These are phyloP conservation scores for Solanum chilense DNA, from an alignment of 257 asterid genomes.

Conservation along the genomic window DNA sequence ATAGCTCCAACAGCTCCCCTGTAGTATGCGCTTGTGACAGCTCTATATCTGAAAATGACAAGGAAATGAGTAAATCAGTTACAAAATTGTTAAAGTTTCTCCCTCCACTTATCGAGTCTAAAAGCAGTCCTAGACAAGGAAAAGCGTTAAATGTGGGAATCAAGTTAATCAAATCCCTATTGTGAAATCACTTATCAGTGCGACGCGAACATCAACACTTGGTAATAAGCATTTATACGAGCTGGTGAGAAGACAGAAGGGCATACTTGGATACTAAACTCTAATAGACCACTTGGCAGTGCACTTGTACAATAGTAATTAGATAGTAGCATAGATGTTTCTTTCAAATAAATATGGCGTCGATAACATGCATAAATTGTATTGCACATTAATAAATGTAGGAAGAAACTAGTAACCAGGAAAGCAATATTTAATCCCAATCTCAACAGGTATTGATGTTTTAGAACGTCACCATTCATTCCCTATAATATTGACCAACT, in stretches of 20 bases:
- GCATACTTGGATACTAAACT: background rate
- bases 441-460: background rate
- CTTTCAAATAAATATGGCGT: background rate
- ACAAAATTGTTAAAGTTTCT: background rate
- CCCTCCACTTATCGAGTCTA: background rate
- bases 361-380: background rate
- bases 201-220: background rate
- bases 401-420: background rate
- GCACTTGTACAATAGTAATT: background rate
- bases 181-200: background rate
- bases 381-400: background rate
- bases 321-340: background rate
- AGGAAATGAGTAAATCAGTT: background rate
- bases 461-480: background rate
- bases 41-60: slow-evolving; percentile 47
- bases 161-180: background rate
- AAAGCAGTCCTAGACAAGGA: background rate
- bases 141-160: background rate
- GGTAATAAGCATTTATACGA: background rate
- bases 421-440: background rate
- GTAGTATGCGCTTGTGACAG: slow-evolving; percentile 81
- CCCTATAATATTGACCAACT: background rate
- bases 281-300: background rate
- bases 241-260: background rate
- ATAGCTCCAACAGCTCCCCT: slow-evolving; percentile 84